Percentiles rank a stretch among this genome's conserved stretches.
Conservation (phyloP, 768 basidiomycete genomes). For the Gloeopeniophorella convolvens region DNA sequence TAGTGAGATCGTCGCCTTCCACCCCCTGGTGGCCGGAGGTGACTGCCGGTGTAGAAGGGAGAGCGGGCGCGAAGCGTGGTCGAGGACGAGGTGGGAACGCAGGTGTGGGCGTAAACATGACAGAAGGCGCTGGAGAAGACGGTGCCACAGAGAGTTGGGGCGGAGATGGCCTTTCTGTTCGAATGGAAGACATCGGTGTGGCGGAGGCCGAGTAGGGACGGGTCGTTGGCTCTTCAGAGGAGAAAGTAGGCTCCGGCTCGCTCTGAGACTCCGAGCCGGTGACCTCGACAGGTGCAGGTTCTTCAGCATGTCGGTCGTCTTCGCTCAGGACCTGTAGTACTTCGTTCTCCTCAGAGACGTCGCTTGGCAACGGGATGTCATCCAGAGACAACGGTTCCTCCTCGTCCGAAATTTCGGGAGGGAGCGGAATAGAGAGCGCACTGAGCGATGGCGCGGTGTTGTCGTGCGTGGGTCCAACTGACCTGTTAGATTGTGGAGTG, state of each 20-base stretch:
- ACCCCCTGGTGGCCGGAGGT: conserved; percentile 17
- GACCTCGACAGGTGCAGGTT: not conserved
- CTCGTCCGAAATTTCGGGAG: conserved; percentile 14
- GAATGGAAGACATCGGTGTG: conserved; percentile 6
- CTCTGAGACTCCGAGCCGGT: not conserved
- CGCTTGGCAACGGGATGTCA: conserved; percentile 10
- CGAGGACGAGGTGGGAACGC: conserved; percentile 55
- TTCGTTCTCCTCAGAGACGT: conserved; percentile 12
- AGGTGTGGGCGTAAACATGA: conserved; percentile 64
- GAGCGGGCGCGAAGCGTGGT: conserved; percentile 40
- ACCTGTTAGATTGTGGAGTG: conserved; percentile 37
- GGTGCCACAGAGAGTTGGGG: conserved; percentile 35
- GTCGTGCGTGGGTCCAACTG: conserved; percentile 6
- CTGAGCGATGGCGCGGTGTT: conserved; percentile 6
- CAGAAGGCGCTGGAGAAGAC: conserved; percentile 50
- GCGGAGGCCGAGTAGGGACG: conserved; percentile 3
- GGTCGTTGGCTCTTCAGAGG: conserved; percentile 47
- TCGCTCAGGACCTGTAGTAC: conserved; percentile 5
- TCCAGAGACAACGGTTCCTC: conserved; percentile 3
- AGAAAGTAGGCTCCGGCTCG: conserved; percentile 59
- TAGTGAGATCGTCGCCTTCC: conserved; percentile 39
- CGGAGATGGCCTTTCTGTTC: conserved; percentile 27
- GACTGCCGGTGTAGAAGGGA: conserved; percentile 14
- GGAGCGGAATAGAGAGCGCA: conserved; percentile 16
- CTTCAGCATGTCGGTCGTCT: not conserved